Base-by-base conservation (phyloP, 345 rosid species). In the Dipteronia sinensis region DNA sequence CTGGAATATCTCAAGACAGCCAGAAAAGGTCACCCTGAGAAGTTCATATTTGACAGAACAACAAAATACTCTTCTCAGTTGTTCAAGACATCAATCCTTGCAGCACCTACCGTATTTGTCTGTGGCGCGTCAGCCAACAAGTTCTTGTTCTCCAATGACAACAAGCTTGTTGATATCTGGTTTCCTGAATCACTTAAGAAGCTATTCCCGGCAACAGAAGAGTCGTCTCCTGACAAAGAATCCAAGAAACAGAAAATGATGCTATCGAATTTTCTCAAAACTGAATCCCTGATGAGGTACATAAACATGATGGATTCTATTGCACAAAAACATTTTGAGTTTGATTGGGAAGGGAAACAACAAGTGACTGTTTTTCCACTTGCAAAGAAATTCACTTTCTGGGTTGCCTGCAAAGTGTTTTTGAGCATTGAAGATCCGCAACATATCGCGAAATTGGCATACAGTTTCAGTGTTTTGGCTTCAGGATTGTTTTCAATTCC, bases 121-220 rank as follows among this genome's bases (percentile, higher is more conserved):
- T 75, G 85, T 2, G 90, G 90, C 5, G 78, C 82, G 1, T 71
- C 78, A 0, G 84, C 86, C 13, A 85, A 88, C 80, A 86, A 81
- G 78, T 88, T 88, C 76, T 69, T 86, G 78, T 88, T 88, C 78
- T 85, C 90, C 23, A 88, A 81, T 17, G 90, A 88, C 66, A 81
- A 82, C 81, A 88, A 86, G 61, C 81, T 86, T 0, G 90, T 88
- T 53, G 75, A 59, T 3, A 63, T 86, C 0, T 88, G 90, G 89
- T 88, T 86, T 87, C 90, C 90, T 1, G 83, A 76, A 51, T 88
- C 90, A 0, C 87, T 88, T 0, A 61, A 88, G 67, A 86, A 86
- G 77, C 73, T 88, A 56, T 88, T 88, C 55, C 86, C 90, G 16
- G 78, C 85, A 17, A 16, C 62, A 16, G 10, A 16, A n/a, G 22